A percentile compares a stretch with the other conserved stretches of the same genome.
Evolutionary conservation across 2,329 filamentous ascomycete genomes (phyloP).

Genomic region (Arthroderma sp.): DNA sequence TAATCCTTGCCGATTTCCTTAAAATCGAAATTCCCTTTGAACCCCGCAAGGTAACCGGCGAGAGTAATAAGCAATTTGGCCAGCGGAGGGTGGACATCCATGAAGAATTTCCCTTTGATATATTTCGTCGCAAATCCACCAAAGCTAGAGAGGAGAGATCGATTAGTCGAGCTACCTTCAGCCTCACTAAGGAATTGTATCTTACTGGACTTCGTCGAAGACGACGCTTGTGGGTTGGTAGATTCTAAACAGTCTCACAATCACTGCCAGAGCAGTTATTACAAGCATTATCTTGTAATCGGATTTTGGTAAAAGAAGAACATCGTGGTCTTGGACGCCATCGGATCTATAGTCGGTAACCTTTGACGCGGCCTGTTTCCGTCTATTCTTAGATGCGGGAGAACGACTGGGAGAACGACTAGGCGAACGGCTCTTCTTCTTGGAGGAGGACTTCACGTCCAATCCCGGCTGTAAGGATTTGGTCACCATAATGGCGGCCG

Average conservation of each 20-base stretch:
- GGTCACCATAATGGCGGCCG: constrained; percentile 10
- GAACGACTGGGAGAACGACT: constrained; percentile 28
- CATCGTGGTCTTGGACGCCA: constrained; percentile 68
- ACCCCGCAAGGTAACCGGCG: constrained; percentile 86
- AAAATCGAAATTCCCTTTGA: constrained; percentile 93
- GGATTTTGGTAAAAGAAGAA: constrained; percentile 68
- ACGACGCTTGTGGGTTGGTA: constrained; percentile 94
- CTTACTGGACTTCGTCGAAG: constrained; percentile 98
- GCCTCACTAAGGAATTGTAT: constrained; percentile 16
- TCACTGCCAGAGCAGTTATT: constrained; percentile 60
- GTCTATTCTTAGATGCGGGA: constrained; percentile 25
- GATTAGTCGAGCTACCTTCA: background rate
- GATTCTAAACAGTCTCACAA: constrained; percentile 85
- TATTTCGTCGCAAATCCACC: constrained; percentile 97
- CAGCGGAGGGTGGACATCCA: constrained; percentile 97
- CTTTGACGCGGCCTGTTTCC: constrained; percentile 17
- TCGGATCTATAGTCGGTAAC: constrained; percentile 34
- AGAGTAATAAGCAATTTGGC: constrained; percentile 95
- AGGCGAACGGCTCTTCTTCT: constrained; percentile 13
- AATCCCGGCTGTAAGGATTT: constrained; percentile 20
- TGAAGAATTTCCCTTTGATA: constrained; percentile 98
- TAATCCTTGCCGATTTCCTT: constrained; percentile 99
- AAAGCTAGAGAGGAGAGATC: constrained; percentile 47
- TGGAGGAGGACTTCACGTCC: constrained; percentile 23
- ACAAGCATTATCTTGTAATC: constrained; percentile 68